These are phyloP conservation scores for Puccinia horiana DNA, from an alignment of 1,284 basidiomycete species.

Conservation along the genomic window DNA sequence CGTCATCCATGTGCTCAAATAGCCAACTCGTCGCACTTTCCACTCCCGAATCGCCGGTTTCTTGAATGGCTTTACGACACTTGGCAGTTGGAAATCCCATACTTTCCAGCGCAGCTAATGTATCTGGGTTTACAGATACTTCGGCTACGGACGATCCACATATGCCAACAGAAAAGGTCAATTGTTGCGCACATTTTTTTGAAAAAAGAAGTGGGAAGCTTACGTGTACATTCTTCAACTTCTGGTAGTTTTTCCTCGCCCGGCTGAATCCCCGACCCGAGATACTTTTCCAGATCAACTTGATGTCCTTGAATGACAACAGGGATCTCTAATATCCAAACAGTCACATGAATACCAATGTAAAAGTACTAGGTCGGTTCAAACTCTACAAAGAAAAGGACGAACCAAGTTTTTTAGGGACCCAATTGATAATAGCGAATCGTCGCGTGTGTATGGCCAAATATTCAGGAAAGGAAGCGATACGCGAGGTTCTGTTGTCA, in stretches of 20 bases:
- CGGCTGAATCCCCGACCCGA: constrained; percentile 73
- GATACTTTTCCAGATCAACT: constrained; percentile 70
- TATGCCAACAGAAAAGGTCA: not conserved
- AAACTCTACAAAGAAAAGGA: not conserved
- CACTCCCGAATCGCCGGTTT: constrained; percentile 72
- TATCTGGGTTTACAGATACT: constrained; percentile 67
- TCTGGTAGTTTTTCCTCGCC: constrained; percentile 75
- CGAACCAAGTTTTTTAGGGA: constrained; percentile 85
- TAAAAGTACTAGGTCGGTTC: not conserved
- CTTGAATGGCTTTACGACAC: constrained; percentile 83
- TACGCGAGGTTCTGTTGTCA: constrained; percentile 67
- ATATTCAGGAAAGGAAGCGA: constrained; percentile 84
- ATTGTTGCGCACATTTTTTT: not conserved
- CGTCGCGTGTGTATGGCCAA: constrained; percentile 89
- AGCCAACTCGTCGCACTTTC: constrained; percentile 94
- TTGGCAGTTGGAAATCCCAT: constrained; percentile 86
- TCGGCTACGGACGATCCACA: constrained; percentile 54
- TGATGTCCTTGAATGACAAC: constrained; percentile 71
- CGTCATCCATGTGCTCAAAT: constrained; percentile 90
- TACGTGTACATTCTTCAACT: constrained; percentile 60
- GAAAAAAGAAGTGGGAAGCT: not conserved
- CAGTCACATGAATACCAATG: not conserved
- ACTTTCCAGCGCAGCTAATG: constrained; percentile 72
- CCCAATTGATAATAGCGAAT: constrained; percentile 95
- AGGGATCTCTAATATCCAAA: constrained; percentile 71